phyloP scores from a whole-genome alignment of 306 rosid species.

The Rosa persica region DNA sequence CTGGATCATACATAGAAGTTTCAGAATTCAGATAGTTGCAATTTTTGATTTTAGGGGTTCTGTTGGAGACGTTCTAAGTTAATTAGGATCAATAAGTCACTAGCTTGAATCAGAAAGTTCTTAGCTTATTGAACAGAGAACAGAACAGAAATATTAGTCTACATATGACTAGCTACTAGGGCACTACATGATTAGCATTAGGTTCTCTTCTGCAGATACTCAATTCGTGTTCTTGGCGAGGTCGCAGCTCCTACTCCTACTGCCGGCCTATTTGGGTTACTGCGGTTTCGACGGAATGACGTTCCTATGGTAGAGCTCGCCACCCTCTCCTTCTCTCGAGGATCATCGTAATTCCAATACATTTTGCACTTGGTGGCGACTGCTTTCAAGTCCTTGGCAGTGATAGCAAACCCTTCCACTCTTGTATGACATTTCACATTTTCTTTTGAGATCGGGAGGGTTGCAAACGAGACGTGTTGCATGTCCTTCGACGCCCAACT shows the following conservation, averaged over 20 bases:
- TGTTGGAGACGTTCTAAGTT: no score
- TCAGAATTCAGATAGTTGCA: no score
- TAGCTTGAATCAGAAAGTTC: no score
- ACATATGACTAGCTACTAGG: no score
- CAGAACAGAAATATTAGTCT: no score
- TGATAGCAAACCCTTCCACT: slow-evolving; percentile 7
- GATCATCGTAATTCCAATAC: background rate
- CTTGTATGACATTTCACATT: background rate
- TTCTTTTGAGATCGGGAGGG: background rate
- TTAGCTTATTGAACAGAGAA: no score
- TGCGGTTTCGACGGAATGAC: background rate
- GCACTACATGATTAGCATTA: background rate
- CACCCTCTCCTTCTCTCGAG: slow-evolving; percentile 1
- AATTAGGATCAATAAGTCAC: no score
- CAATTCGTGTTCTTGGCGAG: background rate
- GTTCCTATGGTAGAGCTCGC: background rate
- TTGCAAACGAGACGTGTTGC: background rate
- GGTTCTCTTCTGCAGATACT: background rate
- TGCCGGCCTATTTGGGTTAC: background rate
- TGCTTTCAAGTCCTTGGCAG: slow-evolving; percentile 1
- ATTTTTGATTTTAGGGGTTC: no score
- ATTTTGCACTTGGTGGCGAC: slow-evolving; percentile 7
- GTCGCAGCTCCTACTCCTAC: background rate
- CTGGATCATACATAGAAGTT: no score
- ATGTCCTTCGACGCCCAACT: background rate